Conservation (phyloP, 2,329 filamentous ascomycete species). For the Ustilaginoidea virens region DNA sequence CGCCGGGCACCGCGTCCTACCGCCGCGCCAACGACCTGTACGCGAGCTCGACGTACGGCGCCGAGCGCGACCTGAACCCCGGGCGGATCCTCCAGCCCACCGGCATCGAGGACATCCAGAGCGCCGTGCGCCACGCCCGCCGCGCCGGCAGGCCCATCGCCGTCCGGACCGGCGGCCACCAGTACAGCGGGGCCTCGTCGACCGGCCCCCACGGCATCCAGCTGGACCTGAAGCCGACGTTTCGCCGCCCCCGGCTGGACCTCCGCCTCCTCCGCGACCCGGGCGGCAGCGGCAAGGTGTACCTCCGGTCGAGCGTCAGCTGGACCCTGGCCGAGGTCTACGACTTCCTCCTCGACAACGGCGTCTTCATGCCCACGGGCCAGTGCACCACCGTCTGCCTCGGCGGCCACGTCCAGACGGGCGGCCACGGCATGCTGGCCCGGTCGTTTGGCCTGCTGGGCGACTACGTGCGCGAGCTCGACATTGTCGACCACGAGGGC, state of each 20-base stretch:
- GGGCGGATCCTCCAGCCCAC: constrained; percentile 27
- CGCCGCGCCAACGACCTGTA: constrained; percentile 18
- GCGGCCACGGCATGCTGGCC: constrained; percentile 30
- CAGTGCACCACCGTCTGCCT: constrained; percentile 29
- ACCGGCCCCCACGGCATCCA: constrained; percentile 28
- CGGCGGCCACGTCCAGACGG: constrained; percentile 31
- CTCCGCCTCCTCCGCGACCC: constrained; percentile 14
- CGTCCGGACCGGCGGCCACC: constrained; percentile 30
- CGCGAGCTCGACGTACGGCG: constrained; percentile 23
- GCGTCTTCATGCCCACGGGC: constrained; percentile 28
- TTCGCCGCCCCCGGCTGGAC: constrained; percentile 15
- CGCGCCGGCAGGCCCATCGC: constrained; percentile 25
- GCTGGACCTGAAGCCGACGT: constrained; percentile 26
- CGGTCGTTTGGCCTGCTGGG: constrained; percentile 36
- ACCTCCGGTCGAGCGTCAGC: constrained; percentile 24
- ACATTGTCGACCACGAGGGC: constrained; percentile 32
- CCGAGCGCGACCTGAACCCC: constrained; percentile 27
- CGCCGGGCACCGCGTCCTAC: background rate
- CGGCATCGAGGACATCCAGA: constrained; percentile 24
- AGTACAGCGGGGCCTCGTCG: constrained; percentile 33
- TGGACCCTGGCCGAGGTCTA: constrained; percentile 26
- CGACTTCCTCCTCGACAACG: constrained; percentile 22
- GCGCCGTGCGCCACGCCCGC: constrained; percentile 24
- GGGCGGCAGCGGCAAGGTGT: constrained; percentile 18
- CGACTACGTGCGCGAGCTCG: constrained; percentile 33